A percentile compares a stretch with the other conserved stretches of the same genome.
Evolutionary conservation across 495 filamentous ascomycete species (phyloP).

Genomic region (Podospora fimiseda): DNA sequence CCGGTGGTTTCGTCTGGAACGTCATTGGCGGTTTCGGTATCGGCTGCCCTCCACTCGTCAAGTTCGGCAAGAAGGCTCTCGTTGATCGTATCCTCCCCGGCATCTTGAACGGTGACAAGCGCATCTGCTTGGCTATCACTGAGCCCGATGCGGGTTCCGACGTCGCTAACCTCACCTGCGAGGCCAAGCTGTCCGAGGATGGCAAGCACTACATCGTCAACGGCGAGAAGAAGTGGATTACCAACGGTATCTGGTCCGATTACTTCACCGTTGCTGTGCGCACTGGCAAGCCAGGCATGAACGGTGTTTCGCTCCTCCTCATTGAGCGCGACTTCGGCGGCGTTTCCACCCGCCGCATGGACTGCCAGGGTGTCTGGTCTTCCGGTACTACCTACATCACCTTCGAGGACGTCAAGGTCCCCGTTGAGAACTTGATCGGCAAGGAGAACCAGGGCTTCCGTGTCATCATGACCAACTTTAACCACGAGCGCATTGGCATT

Average conservation of each 20-base stretch:
- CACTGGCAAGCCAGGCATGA: slow-evolving; percentile 81
- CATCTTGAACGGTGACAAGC: slow-evolving; percentile 86
- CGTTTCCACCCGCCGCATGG: slow-evolving; percentile 90
- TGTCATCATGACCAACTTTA: slow-evolving; percentile 98
- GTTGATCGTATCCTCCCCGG: slow-evolving; percentile 70
- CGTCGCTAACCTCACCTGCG: slow-evolving; percentile 90
- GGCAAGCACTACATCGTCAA: slow-evolving; percentile 99
- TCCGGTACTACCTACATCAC: slow-evolving; percentile 94
- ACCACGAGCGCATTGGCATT: slow-evolving; percentile 97
- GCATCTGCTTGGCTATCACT: slow-evolving; percentile 67
- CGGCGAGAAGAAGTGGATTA: slow-evolving; percentile 99
- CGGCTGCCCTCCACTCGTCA: slow-evolving; percentile 82
- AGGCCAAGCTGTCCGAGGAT: slow-evolving; percentile 86
- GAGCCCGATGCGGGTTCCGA: slow-evolving; percentile 59
- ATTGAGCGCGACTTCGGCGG: slow-evolving; percentile 71
- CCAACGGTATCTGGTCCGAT: slow-evolving; percentile 92
- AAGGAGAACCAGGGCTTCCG: slow-evolving; percentile 99
- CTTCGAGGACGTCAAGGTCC: slow-evolving; percentile 97
- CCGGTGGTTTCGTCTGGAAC: slow-evolving; percentile 97
- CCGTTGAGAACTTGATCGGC: slow-evolving; percentile 94
- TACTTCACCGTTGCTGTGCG: slow-evolving; percentile 97
- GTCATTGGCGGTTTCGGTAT: slow-evolving; percentile 92
- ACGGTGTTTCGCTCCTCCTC: slow-evolving; percentile 80
- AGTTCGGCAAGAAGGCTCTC: slow-evolving; percentile 85
- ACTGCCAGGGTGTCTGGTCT: slow-evolving; percentile 96